phyloP scores from a whole-genome alignment of 306 rosid genomes.

The Cucurbita pepo region DNA sequence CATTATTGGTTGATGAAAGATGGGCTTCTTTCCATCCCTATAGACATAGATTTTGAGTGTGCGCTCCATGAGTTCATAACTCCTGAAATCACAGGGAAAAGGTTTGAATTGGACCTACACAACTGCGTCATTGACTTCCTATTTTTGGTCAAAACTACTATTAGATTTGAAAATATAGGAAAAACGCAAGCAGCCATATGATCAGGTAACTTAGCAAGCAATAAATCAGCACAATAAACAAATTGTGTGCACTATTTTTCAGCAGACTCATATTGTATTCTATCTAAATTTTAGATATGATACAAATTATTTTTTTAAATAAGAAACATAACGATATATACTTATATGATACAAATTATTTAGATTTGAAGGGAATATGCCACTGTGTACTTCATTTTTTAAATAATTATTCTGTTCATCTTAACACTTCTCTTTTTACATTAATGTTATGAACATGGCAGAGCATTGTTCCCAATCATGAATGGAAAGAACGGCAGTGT shows the following conservation, averaged over 20 bases:
- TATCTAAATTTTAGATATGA: not conserved
- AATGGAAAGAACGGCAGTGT: not conserved
- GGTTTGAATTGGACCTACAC: not conserved
- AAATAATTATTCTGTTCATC: not conserved
- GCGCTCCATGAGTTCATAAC: conserved; percentile 83
- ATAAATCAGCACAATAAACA: not conserved
- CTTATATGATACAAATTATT: not conserved
- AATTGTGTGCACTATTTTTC: not conserved
- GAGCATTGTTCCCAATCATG: not conserved
- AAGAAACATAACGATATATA: no score
- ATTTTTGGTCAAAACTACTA: not conserved
- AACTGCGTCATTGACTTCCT: not conserved
- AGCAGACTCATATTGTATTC: not conserved
- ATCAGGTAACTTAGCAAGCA: not conserved
- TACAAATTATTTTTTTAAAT: not conserved
- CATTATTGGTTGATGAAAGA: conserved; percentile 76
- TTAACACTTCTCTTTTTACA: not conserved
- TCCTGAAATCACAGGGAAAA: conserved; percentile 36
- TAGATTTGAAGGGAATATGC: not conserved
- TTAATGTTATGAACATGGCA: not conserved
- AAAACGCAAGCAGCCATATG: not conserved
- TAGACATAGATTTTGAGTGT: conserved; percentile 73
- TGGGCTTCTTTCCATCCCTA: conserved; percentile 72
- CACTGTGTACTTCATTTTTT: not conserved
- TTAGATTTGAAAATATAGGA: not conserved